These are phyloP conservation scores for Xylariaceae sp. DNA, from an alignment of 2,329 filamentous ascomycete genomes.

Conservation along the genomic window DNA sequence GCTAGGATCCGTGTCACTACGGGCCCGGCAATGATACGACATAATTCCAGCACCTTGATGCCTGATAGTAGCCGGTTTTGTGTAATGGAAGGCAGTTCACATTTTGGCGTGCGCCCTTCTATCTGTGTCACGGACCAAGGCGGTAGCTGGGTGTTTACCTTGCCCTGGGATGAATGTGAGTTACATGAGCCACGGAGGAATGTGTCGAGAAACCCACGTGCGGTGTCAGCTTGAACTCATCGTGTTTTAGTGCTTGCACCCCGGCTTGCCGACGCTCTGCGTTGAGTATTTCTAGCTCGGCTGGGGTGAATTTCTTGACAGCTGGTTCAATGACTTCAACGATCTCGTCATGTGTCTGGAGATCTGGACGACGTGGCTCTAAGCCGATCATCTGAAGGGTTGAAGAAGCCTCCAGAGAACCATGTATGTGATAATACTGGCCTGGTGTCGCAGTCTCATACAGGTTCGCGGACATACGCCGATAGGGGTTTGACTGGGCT, in stretches of 20 bases:
- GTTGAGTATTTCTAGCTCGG: conserved; percentile 57
- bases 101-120: conserved; percentile 38
- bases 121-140: conserved; percentile 20
- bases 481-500: conserved; percentile 68
- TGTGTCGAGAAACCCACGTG: background rate
- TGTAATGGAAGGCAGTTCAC: conserved; percentile 21
- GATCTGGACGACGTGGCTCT: conserved; percentile 54
- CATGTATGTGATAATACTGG: conserved; percentile 73
- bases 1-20: conserved; percentile 54
- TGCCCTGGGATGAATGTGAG: conserved; percentile 7
- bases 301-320: conserved; percentile 49
- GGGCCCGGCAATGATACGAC: conserved; percentile 44
- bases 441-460: conserved; percentile 62
- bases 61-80: conserved; percentile 38
- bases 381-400: conserved; percentile 68
- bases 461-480: conserved; percentile 67
- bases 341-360: conserved; percentile 57
- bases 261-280: conserved; percentile 54
- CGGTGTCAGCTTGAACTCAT: conserved; percentile 44
- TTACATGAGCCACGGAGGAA: background rate
- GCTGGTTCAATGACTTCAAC: conserved; percentile 56
- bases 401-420: conserved; percentile 66
- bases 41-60: conserved; percentile 43
- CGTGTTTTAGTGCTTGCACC: conserved; percentile 53
- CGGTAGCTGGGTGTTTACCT: too few relatives aligned